Conservation (phyloP, 176 grass and related monocot species). For the Bolboschoenus planiculmis region DNA sequence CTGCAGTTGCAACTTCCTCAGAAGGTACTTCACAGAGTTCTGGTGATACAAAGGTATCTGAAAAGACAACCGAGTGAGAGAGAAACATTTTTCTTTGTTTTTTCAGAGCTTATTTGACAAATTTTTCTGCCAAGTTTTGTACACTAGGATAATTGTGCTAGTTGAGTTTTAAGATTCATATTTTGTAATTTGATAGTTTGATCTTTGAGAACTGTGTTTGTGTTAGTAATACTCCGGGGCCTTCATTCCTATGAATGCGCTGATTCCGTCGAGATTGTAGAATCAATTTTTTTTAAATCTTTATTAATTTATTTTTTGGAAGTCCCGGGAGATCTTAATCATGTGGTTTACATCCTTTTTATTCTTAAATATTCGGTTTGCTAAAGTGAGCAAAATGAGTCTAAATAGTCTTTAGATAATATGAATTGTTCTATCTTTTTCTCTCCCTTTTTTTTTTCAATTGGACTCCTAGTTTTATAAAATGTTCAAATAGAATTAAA, state of each 20-base stretch:
- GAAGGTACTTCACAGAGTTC: background rate
- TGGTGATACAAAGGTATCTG: slow-evolving; percentile 28
- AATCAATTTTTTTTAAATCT: background rate
- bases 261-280: background rate
- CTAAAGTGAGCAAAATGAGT: too few relatives aligned
- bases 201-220: background rate
- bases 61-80: slow-evolving; percentile 29
- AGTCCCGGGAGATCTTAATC: background rate
- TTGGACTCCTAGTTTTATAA: too few relatives aligned
- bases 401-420: too few relatives aligned
- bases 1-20: background rate
- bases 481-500: too few relatives aligned
- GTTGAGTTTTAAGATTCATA: background rate
- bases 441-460: too few relatives aligned
- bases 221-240: background rate
- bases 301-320: background rate
- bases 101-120: background rate
- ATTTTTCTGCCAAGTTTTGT: slow-evolving; percentile 8
- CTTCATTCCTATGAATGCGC: background rate
- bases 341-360: too few relatives aligned
- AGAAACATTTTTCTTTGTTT: slow-evolving; percentile 16
- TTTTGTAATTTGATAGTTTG: background rate
- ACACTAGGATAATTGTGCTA: background rate
- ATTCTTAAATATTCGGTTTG: too few relatives aligned
- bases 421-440: too few relatives aligned